Base-by-base conservation (phyloP, 345 rosid species). In the Clausena lansium region DNA sequence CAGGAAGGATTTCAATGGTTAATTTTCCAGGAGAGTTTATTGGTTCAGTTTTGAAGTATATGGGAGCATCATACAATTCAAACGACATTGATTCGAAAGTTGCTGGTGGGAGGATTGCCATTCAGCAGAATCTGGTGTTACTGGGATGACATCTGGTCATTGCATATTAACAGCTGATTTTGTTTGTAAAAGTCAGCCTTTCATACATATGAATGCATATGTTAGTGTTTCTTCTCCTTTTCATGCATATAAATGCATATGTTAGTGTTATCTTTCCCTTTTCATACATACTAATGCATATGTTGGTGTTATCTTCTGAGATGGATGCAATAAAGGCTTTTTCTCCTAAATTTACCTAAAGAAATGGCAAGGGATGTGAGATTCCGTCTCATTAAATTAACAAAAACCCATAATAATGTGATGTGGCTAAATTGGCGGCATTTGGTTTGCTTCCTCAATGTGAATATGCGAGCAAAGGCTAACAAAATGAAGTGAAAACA, bases 51-150 rank as follows among this genome's bases (percentile, higher is more conserved):
- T 84, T 95, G 81, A 93, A 95, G 84, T 89, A 84, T 83, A 93
- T 95, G 99, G 94, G 98, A 52, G 93, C 93, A 71, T 93, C 97
- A 62, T 93, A 93, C 84, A 93, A 93, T 82, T 85, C 98, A 4
- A 78, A 78, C 28, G 80, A 91, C 81, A 85, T 95, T 4, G 84
- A 87, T 71, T 82, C 79, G 78, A 86, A 93, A 82, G 96, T 93
- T 83, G 24, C 87, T 58, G 99, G 97, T 24, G 98, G 99, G 65
- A 92, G 76, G 85, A 50, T 76, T 75, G 91, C 92, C 45, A 88
- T 93, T 79, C 86, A 80, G 81, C 83, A 83, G 73, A 95, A 93
- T 81, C 85, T 95, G 59, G 84, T 84, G 35, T 77, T 82, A 52
- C 86, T 95, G 67, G 85, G 66, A 67, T 70, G 14, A 58, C 25